A percentile compares a stretch with the other conserved stretches of the same genome.
Evolutionary conservation across 2,329 filamentous ascomycete species (phyloP).

Genomic region (Diplodia corticola): DNA sequence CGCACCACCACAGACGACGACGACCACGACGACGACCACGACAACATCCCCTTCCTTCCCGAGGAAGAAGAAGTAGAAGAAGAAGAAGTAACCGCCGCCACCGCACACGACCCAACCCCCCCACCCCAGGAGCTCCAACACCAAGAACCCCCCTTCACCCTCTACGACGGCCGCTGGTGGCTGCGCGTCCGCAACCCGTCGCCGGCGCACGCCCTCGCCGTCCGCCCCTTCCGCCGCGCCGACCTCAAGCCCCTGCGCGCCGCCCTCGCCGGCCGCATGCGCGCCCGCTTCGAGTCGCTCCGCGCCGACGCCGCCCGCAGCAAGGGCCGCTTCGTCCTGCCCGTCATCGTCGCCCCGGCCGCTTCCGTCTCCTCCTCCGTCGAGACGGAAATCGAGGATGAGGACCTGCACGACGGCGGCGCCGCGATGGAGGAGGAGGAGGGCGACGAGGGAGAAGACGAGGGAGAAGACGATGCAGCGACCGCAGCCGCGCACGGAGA

Average conservation of each 20-base stretch:
- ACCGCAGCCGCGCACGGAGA: no score
- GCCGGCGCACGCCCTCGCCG: conserved; percentile 31
- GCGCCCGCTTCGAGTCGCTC: conserved; percentile 19
- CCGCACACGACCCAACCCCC: background rate
- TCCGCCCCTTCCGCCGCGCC: conserved; percentile 38
- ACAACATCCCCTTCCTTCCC: background rate
- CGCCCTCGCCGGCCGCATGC: conserved; percentile 13
- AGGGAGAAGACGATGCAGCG: no score
- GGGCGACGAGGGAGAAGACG: no score
- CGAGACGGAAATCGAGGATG: no score
- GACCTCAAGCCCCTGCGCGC: conserved; percentile 25
- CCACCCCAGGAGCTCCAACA: background rate
- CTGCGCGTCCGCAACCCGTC: conserved; percentile 46
- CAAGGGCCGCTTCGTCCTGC: conserved; percentile 23
- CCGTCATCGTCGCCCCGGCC: conserved; percentile 21
- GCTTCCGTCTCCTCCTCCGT: background rate
- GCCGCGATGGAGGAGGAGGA: no score
- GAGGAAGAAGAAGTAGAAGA: no score
- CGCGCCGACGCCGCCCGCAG: conserved; percentile 17
- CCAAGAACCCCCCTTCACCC: conserved; percentile 34
- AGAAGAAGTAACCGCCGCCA: no score
- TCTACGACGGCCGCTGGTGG: conserved; percentile 62
- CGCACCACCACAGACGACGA: no score
- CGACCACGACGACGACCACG: background rate
- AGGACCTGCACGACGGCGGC: no score